These are phyloP conservation scores for Backusella sp. DNA, from an alignment of 192 early-diverging fungal genomes.

Conservation along the genomic window DNA sequence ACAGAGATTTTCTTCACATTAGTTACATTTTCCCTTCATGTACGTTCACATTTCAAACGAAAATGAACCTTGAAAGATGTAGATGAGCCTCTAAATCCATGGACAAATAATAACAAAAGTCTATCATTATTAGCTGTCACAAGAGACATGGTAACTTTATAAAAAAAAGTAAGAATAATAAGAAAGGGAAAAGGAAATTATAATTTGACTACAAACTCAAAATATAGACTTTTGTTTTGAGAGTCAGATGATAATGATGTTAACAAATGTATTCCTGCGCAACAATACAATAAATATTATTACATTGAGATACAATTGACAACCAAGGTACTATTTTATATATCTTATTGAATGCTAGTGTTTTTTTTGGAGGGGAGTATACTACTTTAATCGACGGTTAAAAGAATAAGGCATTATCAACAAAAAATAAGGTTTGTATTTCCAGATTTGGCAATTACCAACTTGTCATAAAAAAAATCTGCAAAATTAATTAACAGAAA, in stretches of 20 bases:
- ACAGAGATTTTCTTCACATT: not conserved
- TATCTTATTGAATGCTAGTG: too few species aligned
- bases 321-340: too few species aligned
- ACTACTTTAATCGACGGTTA: too few species aligned
- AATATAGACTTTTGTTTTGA: not conserved
- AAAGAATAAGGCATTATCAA: not conserved
- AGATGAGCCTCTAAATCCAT: slow-evolving; percentile 59
- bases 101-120: slow-evolving; percentile 53
- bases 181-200: not conserved
- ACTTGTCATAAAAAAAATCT: not conserved
- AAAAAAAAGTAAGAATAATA: not conserved
- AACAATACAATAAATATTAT: not conserved
- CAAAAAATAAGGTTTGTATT: not conserved
- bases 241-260: not conserved
- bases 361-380: too few species aligned
- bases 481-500: not conserved
- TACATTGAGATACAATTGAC: too few species aligned
- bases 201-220: not conserved
- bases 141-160: not conserved
- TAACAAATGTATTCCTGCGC: not conserved
- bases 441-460: not conserved
- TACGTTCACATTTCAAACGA: not conserved
- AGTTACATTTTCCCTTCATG: not conserved
- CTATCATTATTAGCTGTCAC: slow-evolving; percentile 26
- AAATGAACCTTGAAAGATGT: slow-evolving; percentile 39